Base-by-base conservation (phyloP, 805 yeast genomes). In the Saccharomycopsis guyanensis region DNA sequence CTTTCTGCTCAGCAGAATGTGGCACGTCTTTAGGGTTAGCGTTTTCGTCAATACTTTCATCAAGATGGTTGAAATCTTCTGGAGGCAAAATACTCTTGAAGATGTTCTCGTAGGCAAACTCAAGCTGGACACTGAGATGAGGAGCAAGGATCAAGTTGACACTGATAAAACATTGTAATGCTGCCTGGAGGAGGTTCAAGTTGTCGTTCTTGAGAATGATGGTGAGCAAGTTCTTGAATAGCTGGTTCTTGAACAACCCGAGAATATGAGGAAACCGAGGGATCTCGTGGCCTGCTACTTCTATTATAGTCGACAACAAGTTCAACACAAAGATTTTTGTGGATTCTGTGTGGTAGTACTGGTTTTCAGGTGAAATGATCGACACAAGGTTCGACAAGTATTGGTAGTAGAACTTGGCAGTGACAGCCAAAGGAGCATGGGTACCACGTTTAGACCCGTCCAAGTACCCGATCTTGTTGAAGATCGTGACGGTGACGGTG, bases 191-290 rank as follows among this genome's bases (percentile, higher is more conserved):
- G 8, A 93, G 66, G 2, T 82, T 71, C 2, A 86, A 75, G 15
- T 87, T 82, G 53, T 86, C 94, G 2, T 75, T 70, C 29, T 77
- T 73, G 51, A 94, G 85, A 25, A 88, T 77, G 23, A 88, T 74
- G 59, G 81, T 93, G 39, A 91, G 75, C 24, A 89, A 71, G 57
- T 86, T 85, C 59, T 88, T 91, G 61, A 87, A 86, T n/a, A 89
- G 74, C 7, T 85, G 81, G 57, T 87, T 93, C 1, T 91, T 75
- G 7, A 86, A 73, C 23, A 87, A 65, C 16, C 71, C 73, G 59
- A 86, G 72, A 39, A 89, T 66, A 3, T 6, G 64, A 56, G 46
- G 42, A 43, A 88, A 71, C 24, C 65, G 60, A 3, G 67, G 60
- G 31, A 84, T 63, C 13, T 67, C 69, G 44, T 70, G 66, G 2